Conservation (phyloP, 2,329 filamentous ascomycete species). For the Aureobasidium sp. region DNA sequence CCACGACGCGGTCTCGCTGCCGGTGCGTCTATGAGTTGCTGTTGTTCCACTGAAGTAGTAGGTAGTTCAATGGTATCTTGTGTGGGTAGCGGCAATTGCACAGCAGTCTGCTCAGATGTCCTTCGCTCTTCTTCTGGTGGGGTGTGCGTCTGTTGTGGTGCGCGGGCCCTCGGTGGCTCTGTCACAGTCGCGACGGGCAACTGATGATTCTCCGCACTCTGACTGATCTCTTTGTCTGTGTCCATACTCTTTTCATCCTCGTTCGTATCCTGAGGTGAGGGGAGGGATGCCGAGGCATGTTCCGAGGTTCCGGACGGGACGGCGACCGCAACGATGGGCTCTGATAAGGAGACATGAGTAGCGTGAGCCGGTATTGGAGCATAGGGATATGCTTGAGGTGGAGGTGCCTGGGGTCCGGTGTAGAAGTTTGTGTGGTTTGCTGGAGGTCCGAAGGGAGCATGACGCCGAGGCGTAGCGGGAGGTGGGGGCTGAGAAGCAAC, state of each 20-base stretch:
- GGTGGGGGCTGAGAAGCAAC: constrained; percentile 12
- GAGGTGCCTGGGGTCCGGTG: neutral
- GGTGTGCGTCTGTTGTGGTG: constrained; percentile 18
- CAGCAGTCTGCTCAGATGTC: constrained; percentile 3
- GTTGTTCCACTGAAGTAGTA: neutral
- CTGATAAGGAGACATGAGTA: neutral
- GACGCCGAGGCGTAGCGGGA: constrained; percentile 4
- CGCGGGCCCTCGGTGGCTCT: neutral
- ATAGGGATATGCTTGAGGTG: neutral
- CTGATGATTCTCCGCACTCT: neutral
- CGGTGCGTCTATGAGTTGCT: neutral
- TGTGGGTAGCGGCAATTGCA: constrained; percentile 20
- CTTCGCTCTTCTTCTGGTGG: constrained; percentile 18
- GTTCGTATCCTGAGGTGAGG: constrained; percentile 14
- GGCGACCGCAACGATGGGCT: neutral
- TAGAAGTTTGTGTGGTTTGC: neutral
- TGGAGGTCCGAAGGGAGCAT: constrained; percentile 14
- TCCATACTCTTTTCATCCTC: constrained; percentile 14
- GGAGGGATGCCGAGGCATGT: constrained; percentile 6
- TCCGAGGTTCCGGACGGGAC: neutral
- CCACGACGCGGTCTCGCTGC: constrained; percentile 28
- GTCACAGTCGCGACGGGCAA: neutral
- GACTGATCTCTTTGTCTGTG: neutral
- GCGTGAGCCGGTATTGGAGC: neutral
- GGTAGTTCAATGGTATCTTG: constrained; percentile 7